Percentiles rank a stretch among this genome's conserved stretches.
phyloP scores from a whole-genome alignment of 2,329 filamentous ascomycete species.

The Monosporascus sp. region DNA sequence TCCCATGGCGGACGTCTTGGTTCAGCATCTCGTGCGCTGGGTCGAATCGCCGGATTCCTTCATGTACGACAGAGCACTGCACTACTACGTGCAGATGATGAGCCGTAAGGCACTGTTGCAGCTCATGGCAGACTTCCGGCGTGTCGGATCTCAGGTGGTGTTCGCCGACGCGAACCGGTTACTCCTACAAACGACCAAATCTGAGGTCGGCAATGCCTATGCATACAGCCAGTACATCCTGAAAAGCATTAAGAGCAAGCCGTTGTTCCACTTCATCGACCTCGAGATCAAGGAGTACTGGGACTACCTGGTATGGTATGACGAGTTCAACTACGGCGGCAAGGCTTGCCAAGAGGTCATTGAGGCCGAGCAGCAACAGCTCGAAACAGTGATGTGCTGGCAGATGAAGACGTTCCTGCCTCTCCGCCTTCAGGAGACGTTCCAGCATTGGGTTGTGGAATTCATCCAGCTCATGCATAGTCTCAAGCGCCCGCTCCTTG shows the following conservation, averaged over 20 bases:
- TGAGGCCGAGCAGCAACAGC: constrained; percentile 64
- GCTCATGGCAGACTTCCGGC: constrained; percentile 92
- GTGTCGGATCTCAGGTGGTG: constrained; percentile 92
- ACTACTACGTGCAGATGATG: constrained; percentile 99
- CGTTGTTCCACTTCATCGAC: constrained; percentile 94
- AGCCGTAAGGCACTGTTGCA: constrained; percentile 95
- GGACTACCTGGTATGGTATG: constrained; percentile 99
- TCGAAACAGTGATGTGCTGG: constrained; percentile 98
- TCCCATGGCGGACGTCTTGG: constrained; percentile 94
- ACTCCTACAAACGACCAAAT: constrained; percentile 91
- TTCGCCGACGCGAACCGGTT: constrained; percentile 88
- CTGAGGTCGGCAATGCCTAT: constrained; percentile 92
- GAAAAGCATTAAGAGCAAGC: constrained; percentile 93
- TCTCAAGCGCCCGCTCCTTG: constrained; percentile 61
- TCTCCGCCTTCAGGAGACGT: constrained; percentile 69
- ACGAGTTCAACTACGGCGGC: constrained; percentile 97
- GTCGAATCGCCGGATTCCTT: constrained; percentile 90
- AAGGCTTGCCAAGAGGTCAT: constrained; percentile 82
- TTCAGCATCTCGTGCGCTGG: constrained; percentile 96
- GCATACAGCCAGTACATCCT: constrained; percentile 97
- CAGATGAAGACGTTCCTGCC: constrained; percentile 90
- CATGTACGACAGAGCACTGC: constrained; percentile 88
- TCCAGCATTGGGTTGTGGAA: constrained; percentile 89
- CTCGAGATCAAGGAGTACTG: constrained; percentile 98
- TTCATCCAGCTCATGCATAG: constrained; percentile 93